Evolutionary conservation across 768 basidiomycete genomes (phyloP).

Genomic region (Rhizopogon salebrosus): DNA sequence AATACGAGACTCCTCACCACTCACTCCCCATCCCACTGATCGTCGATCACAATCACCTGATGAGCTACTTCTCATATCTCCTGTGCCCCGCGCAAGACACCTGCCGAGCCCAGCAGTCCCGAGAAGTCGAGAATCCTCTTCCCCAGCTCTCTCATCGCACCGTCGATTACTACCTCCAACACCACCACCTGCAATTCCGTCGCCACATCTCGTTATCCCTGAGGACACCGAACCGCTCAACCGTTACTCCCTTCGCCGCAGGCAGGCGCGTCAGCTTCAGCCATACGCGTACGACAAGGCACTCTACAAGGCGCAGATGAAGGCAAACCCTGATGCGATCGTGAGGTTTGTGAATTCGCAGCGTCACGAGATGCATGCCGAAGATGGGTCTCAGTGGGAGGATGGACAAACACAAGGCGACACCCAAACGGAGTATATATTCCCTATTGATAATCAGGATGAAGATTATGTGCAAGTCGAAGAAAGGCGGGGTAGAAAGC

Average conservation of each 20-base stretch:
- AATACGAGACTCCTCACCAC: constrained; percentile 15
- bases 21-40: neutral
- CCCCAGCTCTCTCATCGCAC: neutral
- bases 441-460: constrained; percentile 18
- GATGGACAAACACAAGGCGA: constrained; percentile 16
- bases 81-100: neutral
- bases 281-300: constrained; percentile 58
- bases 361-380: constrained; percentile 15
- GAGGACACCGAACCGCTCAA: constrained; percentile 14
- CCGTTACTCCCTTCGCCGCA: constrained; percentile 53
- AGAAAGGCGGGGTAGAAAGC: constrained; percentile 9
- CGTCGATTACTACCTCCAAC: neutral
- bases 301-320: constrained; percentile 47
- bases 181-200: constrained; percentile 5
- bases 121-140: neutral
- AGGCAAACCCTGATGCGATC: constrained; percentile 60
- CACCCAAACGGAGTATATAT: constrained; percentile 25
- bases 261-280: constrained; percentile 50
- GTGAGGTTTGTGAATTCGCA: constrained; percentile 41
- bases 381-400: constrained; percentile 21
- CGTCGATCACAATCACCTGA: constrained; percentile 16
- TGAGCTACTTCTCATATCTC: constrained; percentile 14
- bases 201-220: constrained; percentile 5
- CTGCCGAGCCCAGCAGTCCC: neutral
- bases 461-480: constrained; percentile 20